Conservation (phyloP, 148 eudicot genomes). For the Bassia scoparia region DNA sequence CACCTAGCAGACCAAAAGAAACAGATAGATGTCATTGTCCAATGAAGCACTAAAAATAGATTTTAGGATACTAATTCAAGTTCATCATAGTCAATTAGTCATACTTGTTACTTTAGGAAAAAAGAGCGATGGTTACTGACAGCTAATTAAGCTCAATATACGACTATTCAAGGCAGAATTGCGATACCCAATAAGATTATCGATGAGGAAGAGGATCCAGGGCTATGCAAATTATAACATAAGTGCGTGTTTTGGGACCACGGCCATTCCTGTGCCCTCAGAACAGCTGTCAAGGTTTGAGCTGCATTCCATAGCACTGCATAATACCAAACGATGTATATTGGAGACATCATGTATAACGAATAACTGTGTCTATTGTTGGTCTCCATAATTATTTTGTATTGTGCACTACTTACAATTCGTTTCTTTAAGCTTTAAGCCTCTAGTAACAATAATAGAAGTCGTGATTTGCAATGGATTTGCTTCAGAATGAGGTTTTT, state of each 20-base stretch:
- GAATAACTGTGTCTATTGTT: not conserved
- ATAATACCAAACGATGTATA: slow-evolving; percentile 13
- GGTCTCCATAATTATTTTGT: not conserved
- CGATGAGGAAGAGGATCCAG: slow-evolving; percentile 62
- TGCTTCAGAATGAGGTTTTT: too few species aligned
- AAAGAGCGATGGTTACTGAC: too few species aligned
- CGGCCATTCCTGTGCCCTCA: slow-evolving; percentile 87
- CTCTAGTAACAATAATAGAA: not conserved
- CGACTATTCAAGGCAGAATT: not conserved
- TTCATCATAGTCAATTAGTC: not conserved
- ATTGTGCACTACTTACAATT: not conserved
- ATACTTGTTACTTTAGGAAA: too few species aligned
- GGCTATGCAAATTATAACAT: slow-evolving; percentile 41
- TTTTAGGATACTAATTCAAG: too few species aligned
- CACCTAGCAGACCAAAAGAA: slow-evolving; percentile 56
- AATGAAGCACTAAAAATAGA: not conserved
- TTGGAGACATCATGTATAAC: not conserved
- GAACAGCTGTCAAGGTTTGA: slow-evolving; percentile 67
- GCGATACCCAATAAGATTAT: slow-evolving; percentile 72
- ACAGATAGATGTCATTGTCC: slow-evolving; percentile 23
- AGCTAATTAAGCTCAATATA: not conserved
- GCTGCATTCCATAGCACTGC: slow-evolving; percentile 91
- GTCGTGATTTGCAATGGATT: too few species aligned
- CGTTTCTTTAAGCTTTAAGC: too few species aligned
- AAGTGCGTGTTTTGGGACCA: slow-evolving; percentile 63